Conservation (phyloP, 139 green algal species). For the Tetraselmis striata region DNA sequence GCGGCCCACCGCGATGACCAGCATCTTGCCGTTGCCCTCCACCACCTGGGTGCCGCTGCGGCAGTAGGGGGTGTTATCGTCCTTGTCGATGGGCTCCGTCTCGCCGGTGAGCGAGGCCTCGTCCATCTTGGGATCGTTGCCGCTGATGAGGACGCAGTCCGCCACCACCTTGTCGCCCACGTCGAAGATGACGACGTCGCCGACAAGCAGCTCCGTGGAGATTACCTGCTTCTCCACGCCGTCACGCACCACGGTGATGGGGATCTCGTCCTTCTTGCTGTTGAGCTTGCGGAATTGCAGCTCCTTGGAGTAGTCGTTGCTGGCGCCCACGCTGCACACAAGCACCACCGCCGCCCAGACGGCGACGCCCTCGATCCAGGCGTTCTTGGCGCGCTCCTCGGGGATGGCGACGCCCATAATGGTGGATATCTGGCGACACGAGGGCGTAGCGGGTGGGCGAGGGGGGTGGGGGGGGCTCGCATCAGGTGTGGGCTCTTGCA, state of each 20-base stretch:
- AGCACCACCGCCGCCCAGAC: slow-evolving; percentile 89
- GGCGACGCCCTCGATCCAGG: slow-evolving; percentile 86
- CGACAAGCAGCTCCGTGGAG: slow-evolving; percentile 82
- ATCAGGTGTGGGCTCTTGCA: too few relatives aligned
- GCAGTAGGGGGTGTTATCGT: not conserved
- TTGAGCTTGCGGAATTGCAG: slow-evolving; percentile 92
- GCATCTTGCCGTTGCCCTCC: slow-evolving; percentile 60
- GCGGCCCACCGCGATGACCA: slow-evolving; percentile 71
- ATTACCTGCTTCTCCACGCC: slow-evolving; percentile 41
- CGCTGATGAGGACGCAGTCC: not conserved
- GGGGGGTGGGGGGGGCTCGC: too few relatives aligned
- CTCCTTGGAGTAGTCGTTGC: slow-evolving; percentile 96
- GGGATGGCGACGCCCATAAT: slow-evolving; percentile 67
- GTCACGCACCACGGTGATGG: slow-evolving; percentile 70
- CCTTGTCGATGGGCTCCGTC: not conserved
- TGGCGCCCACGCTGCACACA: slow-evolving; percentile 77
- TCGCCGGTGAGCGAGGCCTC: not conserved
- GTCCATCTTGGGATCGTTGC: not conserved
- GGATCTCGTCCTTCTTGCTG: slow-evolving; percentile 74
- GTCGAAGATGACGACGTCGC: slow-evolving; percentile 85
- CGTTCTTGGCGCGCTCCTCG: slow-evolving; percentile 65
- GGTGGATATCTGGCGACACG: slow-evolving; percentile 51
- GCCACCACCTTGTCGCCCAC: slow-evolving; percentile 57
- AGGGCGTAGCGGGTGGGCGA: not conserved
- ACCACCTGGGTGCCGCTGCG: slow-evolving; percentile 26